phyloP scores from a whole-genome alignment of 805 yeast species.

The Candida michaelii region DNA sequence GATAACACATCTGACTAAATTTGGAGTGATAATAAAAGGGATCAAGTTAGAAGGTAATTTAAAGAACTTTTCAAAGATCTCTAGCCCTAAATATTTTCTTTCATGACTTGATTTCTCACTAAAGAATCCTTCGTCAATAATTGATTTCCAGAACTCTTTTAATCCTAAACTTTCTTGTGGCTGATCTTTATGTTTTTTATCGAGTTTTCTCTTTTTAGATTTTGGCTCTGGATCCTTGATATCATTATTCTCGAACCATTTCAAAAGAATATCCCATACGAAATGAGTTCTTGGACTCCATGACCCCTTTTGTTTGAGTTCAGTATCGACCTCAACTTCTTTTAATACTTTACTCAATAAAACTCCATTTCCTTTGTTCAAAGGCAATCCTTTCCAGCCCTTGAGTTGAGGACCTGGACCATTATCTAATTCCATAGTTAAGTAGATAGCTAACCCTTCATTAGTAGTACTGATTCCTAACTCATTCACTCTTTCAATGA shows the following conservation, averaged over 20 bases:
- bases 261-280: conserved; percentile 67
- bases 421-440: conserved; percentile 22
- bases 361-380: conserved; percentile 66
- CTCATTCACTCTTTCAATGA: conserved; percentile 43
- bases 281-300: conserved; percentile 78
- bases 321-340: conserved; percentile 49
- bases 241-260: conserved; percentile 32
- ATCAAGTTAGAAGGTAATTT: conserved; percentile 18
- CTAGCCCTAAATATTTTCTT: conserved; percentile 83
- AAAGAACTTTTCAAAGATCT: conserved; percentile 58
- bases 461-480: conserved; percentile 61
- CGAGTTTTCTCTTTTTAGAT: conserved; percentile 18
- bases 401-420: conserved; percentile 13
- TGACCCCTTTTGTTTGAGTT: conserved; percentile 50
- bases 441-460: conserved; percentile 77
- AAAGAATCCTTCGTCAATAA: conserved; percentile 79
- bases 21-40: conserved; percentile 50
- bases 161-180: conserved; percentile 27
- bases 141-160: conserved; percentile 74
- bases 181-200: neutral
- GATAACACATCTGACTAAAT: conserved; percentile 68
- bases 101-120: conserved; percentile 77
- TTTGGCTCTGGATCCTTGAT: conserved; percentile 23
- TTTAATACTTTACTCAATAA: conserved; percentile 61
- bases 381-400: conserved; percentile 70